A percentile compares a stretch with the other conserved stretches of the same genome.
Conservation (phyloP, 495 filamentous ascomycete species). For the Xylaria intraflava region DNA sequence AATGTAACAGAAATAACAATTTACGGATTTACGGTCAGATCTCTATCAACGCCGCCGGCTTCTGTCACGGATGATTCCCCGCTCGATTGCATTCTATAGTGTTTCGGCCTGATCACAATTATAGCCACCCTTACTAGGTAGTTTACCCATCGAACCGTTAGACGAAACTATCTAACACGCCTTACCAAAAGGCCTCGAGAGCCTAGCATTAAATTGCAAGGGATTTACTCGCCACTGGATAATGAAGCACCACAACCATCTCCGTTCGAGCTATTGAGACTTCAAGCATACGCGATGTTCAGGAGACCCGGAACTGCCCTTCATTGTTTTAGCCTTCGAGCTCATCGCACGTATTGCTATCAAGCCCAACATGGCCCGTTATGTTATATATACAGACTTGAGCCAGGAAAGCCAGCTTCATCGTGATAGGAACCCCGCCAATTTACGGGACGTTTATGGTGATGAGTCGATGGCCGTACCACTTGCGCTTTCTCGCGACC, state of each 20-base stretch:
- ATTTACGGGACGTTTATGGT: constrained; percentile 2
- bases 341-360: constrained; percentile 27
- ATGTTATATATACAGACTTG: constrained; percentile 28
- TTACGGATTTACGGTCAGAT: no score
- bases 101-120: no score
- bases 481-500: constrained; percentile 27
- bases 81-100: no score
- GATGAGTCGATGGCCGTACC: constrained; percentile 21
- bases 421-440: not conserved
- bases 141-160: constrained; percentile 26
- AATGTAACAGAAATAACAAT: no score
- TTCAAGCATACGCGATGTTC: constrained; percentile 22
- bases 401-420: constrained; percentile 21
- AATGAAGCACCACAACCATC: constrained; percentile 28
- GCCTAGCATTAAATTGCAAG: constrained; percentile 33
- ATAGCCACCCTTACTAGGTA: not conserved
- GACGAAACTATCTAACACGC: constrained; percentile 24
- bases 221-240: constrained; percentile 18
- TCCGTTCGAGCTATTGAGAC: constrained; percentile 28
- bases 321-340: constrained; percentile 19
- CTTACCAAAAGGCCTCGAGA: constrained; percentile 36
- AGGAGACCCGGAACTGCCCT: not conserved
- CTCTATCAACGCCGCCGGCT: no score
- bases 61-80: no score
- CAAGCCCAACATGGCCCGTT: constrained; percentile 32